phyloP scores from a whole-genome alignment of 176 grass and related monocot genomes.

The Oryza longistaminata region DNA sequence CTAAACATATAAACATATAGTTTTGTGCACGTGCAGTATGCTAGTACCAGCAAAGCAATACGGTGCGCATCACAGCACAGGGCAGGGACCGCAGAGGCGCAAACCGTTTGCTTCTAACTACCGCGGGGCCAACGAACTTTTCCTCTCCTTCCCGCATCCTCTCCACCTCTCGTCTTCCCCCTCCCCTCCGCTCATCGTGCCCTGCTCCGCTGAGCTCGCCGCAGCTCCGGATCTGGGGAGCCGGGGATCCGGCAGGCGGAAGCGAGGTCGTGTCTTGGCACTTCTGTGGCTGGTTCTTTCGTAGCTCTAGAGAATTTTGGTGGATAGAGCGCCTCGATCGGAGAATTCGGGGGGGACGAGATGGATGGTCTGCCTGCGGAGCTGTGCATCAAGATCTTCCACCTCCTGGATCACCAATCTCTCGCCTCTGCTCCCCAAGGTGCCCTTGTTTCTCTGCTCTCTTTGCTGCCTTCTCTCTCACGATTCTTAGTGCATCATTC shows the following conservation, averaged over 20 bases:
- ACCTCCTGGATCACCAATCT: slow-evolving; percentile 61
- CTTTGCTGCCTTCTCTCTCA: background rate
- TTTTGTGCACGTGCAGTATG: too few species aligned
- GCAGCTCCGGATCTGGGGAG: slow-evolving; percentile 28
- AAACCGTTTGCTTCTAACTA: slow-evolving; percentile 52
- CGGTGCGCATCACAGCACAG: background rate
- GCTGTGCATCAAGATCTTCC: slow-evolving; percentile 78
- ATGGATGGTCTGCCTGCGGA: slow-evolving; percentile 66
- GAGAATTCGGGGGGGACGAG: background rate
- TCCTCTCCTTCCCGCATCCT: slow-evolving; percentile 46
- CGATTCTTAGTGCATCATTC: background rate
- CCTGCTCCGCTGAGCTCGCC: background rate
- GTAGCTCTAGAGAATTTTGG: background rate
- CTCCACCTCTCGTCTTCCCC: background rate
- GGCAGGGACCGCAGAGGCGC: background rate
- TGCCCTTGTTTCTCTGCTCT: background rate
- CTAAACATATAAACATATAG: too few species aligned
- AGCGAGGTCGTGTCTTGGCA: background rate
- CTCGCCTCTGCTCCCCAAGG: slow-evolving; percentile 75
- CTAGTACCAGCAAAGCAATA: too few species aligned
- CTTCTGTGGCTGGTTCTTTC: background rate
- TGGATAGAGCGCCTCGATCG: background rate
- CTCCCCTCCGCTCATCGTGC: background rate
- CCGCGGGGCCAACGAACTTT: slow-evolving; percentile 43
- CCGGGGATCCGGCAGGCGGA: background rate